phyloP scores from a whole-genome alignment of 371 early-diverging fungal species.

The Neoconidiobolus thromboides region DNA sequence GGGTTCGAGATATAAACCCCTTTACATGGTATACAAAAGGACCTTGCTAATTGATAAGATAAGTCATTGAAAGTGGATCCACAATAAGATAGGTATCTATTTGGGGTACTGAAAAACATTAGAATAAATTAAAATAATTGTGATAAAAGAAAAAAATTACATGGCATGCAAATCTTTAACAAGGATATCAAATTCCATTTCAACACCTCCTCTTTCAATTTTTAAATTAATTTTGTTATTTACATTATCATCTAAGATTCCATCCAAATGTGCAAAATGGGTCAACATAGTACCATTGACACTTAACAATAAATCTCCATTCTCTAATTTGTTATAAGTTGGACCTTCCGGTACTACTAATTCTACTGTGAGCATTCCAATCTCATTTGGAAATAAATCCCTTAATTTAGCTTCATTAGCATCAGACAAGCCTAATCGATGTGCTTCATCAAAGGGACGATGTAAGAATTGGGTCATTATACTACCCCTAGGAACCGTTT shows the following conservation, averaged over 20 bases:
- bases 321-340: conserved; percentile 32
- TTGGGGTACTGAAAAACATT: conserved; percentile 22
- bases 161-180: conserved; percentile 60
- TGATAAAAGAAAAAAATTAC: neutral
- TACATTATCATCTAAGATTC: conserved; percentile 42
- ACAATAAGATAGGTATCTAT: conserved; percentile 59
- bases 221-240: conserved; percentile 29
- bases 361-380: conserved; percentile 55
- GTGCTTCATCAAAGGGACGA: conserved; percentile 31
- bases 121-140: no score
- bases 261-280: conserved; percentile 44
- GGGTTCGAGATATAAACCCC: conserved; percentile 58
- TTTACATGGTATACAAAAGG: conserved; percentile 39
- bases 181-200: conserved; percentile 21
- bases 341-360: conserved; percentile 48
- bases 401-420: conserved; percentile 39
- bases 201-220: conserved; percentile 47
- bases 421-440: conserved; percentile 29
- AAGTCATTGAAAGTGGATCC: conserved; percentile 66
- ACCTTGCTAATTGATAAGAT: conserved; percentile 68
- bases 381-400: conserved; percentile 27
- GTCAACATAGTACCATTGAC: conserved; percentile 35
- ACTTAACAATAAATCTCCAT: conserved; percentile 49
- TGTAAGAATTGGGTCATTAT: conserved; percentile 28
- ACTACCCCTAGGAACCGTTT: conserved; percentile 51